phyloP scores from a whole-genome alignment of 139 green algal species.

The Ostreobium quekettii region DNA sequence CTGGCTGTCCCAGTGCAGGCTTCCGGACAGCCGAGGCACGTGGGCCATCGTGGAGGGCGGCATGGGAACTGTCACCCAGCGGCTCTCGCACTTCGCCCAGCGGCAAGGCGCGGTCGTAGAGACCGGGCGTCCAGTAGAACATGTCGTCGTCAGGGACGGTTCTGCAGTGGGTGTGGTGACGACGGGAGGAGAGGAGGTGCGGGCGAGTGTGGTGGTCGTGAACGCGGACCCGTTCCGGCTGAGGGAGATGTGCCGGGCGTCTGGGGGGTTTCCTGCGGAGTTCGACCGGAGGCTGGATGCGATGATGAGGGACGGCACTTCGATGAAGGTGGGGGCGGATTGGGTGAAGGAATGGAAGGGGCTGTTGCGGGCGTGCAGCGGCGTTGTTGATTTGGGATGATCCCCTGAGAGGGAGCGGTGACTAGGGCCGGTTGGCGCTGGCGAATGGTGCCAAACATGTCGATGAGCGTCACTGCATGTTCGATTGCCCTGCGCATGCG shows the following conservation, averaged over 20 bases:
- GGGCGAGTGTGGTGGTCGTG: conserved; percentile 30
- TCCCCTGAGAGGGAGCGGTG: no score
- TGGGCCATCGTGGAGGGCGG: conserved; percentile 52
- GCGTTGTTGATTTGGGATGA: no score
- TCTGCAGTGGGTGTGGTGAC: conserved; percentile 16
- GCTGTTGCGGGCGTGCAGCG: not conserved
- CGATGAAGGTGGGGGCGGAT: conserved; percentile 34
- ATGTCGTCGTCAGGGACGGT: conserved; percentile 28
- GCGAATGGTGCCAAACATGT: no score
- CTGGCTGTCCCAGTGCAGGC: conserved; percentile 30
- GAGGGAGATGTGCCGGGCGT: conserved; percentile 20
- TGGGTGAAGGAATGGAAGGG: not conserved
- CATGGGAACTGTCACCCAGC: conserved; percentile 45
- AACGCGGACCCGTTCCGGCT: conserved; percentile 42
- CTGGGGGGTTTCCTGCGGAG: conserved; percentile 16
- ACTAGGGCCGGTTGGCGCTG: no score
- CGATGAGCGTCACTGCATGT: no score
- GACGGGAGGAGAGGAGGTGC: conserved; percentile 11
- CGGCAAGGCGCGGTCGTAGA: conserved; percentile 33
- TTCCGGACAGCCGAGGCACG: conserved; percentile 35
- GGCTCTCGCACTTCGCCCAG: conserved; percentile 25
- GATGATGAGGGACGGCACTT: conserved; percentile 36
- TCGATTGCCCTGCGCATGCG: no score
- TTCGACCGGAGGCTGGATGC: conserved; percentile 37
- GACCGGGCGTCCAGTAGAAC: conserved; percentile 29